Evolutionary conservation across 306 rosid species (phyloP).

Genomic region (Hippophae gyantsensis): DNA sequence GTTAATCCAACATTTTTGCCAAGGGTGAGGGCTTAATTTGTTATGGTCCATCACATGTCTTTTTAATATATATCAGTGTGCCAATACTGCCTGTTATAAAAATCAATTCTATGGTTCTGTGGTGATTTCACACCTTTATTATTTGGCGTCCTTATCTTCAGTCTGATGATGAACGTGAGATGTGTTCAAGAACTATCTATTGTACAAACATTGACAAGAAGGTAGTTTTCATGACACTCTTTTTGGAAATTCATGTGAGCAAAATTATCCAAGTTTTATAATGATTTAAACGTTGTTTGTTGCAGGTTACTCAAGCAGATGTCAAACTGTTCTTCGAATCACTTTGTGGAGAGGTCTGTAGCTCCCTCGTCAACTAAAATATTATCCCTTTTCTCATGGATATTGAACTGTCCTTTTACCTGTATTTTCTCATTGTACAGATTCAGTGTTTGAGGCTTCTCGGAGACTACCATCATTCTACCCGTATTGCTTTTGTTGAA

Average conservation of each 20-base stretch:
- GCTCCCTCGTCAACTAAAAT: slow-evolving; percentile 6
- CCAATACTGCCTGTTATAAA: background rate
- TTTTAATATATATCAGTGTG: background rate
- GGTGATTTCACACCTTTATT: slow-evolving; percentile 7
- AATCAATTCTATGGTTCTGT: slow-evolving; percentile 8
- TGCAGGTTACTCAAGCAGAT: slow-evolving; percentile 91
- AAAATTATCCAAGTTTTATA: background rate
- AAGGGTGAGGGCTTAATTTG: slow-evolving; percentile 46
- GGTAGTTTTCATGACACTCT: slow-evolving; percentile 37
- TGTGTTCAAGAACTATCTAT: slow-evolving; percentile 96
- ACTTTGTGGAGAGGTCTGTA: slow-evolving; percentile 92
- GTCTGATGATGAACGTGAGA: slow-evolving; percentile 97
- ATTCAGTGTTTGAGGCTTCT: slow-evolving; percentile 94
- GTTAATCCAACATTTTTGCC: slow-evolving; percentile 93
- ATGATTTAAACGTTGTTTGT: slow-evolving; percentile 10
- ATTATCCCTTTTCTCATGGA: slow-evolving; percentile 7
- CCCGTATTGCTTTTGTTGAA: slow-evolving; percentile 94
- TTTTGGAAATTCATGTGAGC: slow-evolving; percentile 13
- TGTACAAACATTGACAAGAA: slow-evolving; percentile 97
- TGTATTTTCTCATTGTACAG: slow-evolving; percentile 29
- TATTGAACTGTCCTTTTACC: slow-evolving; percentile 11
- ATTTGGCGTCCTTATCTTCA: slow-evolving; percentile 26
- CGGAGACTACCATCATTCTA: slow-evolving; percentile 93
- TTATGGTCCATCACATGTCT: slow-evolving; percentile 7
- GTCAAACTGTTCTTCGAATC: slow-evolving; percentile 85